phyloP scores from a whole-genome alignment of 2,329 filamentous ascomycete genomes.

The Cercospora canescens region DNA sequence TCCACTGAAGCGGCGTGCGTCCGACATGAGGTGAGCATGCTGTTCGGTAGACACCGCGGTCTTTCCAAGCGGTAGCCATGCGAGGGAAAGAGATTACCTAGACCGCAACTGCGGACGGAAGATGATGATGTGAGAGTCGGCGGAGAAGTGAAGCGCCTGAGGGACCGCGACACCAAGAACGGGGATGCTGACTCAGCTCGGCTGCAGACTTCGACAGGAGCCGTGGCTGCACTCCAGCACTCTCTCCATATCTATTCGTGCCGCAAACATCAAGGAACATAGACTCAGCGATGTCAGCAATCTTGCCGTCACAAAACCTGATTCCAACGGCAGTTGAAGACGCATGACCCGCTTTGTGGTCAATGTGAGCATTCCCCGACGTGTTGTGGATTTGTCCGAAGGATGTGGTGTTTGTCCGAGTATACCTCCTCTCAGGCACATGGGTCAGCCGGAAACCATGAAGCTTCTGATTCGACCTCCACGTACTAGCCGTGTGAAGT shows the following conservation, averaged over 20 bases:
- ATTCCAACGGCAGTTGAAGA: not conserved
- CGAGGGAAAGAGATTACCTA: not conserved
- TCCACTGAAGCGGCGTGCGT: not conserved
- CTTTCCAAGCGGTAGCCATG: too few species aligned
- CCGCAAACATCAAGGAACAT: not conserved
- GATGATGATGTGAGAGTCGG: not conserved
- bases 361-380: not conserved
- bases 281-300: not conserved
- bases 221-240: not conserved
- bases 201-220: not conserved
- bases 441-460: not conserved
- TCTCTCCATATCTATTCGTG: not conserved
- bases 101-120: not conserved
- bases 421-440: not conserved
- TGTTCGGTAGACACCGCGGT: not conserved
- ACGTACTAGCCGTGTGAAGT: not conserved
- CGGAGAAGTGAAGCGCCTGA: not conserved
- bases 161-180: not conserved
- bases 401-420: not conserved
- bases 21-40: not conserved
- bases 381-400: slow-evolving; percentile 1
- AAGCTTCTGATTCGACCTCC: not conserved
- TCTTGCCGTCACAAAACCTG: not conserved
- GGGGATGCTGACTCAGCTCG: not conserved
- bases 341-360: not conserved